Base-by-base conservation (phyloP, 2,329 filamentous ascomycete genomes). In the Pyrenophora graminea region DNA sequence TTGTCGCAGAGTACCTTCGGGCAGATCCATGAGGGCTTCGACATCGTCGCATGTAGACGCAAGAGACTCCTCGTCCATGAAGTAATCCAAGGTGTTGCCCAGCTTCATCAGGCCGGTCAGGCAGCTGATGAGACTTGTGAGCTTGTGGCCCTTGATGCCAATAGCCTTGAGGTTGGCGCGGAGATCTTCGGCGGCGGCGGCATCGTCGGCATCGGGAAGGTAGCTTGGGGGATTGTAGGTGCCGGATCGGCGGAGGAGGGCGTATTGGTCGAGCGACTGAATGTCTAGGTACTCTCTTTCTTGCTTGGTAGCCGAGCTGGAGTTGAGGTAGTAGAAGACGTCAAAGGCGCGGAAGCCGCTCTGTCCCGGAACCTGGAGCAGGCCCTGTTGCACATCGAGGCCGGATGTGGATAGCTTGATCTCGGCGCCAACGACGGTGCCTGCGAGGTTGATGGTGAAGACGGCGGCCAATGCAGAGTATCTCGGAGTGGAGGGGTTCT, bases 321-420 rank as follows among this genome's bases (percentile, higher is more conserved):
- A 95, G 36, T 97, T 81, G 1, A 99, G 84, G 66, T 97, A 97
- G 77, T 99, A 97, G 70, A 99, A 97, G 42, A 96, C 94, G 68
- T 99, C 93, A 63, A 99, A 99, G 3, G 93, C 94, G 56, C 94
- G 87, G 73, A 91, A 91, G 10, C 94, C 94, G 6, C 85, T 69
- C 68, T 96, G 86, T 0, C 85, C 74, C 0, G 94, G 90, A 13
- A 99, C 85, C 49, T 89, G 85, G 13, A 97, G 79, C 9, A 99
- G 79, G 36, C 93, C 94, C 56, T 85, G 85, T 17, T 81, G 76
- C 0, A 91, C 94, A 69, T 99, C 90, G 53, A 99, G 89, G 15
- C 94, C 94, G 3, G 90, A 89, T 33, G 91, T 88, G 0, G 93
- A 93, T 6, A 99, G 77, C 21, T 91, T 86, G 43, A 97, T 74